Evolutionary conservation across 371 early-diverging fungal genomes (phyloP), one percentile per base, ranked within the genome.

Genomic region (Rhizopus microsporus): DNA sequence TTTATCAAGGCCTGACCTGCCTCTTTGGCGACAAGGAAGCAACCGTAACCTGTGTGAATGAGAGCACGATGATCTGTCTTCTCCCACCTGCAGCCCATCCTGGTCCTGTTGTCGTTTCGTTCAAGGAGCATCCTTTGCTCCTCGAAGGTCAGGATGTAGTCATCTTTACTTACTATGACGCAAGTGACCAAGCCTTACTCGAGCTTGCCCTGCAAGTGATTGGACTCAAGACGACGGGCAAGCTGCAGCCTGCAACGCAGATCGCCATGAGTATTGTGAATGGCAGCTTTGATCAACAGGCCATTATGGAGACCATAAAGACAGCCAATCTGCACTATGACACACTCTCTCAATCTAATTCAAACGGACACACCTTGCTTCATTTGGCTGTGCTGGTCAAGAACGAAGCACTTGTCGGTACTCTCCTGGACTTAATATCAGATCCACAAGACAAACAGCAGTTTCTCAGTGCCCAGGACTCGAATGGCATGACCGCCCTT

Each of bases 151-250:
- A 71, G 13, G 80, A 78, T 56, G 67, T 81, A 17, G 72, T 72
- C 53, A 65, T 82, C 4, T 83, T 83, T 29, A 80, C 77, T 1
- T 83, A 83, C 48, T 77, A 71, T 45, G 78, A 81, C 43, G 83
- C 93, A 55, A 80, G 89, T 15, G 93, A 93, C 63, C 81, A 87
- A 51, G 89, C 90, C n/a, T 63, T 93, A 56, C 80, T 92, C 70
- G 92, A 91, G 60, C 78, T 93, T 35, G 90, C 91, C 1, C 73
- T 93, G 37, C 92, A 91, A 49, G 87, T 92, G 0, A 83, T 92
- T 0, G 93, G 92, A 9, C 61, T 93, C 53, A 78, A 88, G 60
- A 87, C 85, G 81, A 87, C 85, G 0, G 88, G 89, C 9, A 77
- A 81, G 65, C 57, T 88, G 37, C 88, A 87, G 50, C 81, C 83